Conservation (phyloP, 148 eudicot species). For the Pouteria glomerata region DNA sequence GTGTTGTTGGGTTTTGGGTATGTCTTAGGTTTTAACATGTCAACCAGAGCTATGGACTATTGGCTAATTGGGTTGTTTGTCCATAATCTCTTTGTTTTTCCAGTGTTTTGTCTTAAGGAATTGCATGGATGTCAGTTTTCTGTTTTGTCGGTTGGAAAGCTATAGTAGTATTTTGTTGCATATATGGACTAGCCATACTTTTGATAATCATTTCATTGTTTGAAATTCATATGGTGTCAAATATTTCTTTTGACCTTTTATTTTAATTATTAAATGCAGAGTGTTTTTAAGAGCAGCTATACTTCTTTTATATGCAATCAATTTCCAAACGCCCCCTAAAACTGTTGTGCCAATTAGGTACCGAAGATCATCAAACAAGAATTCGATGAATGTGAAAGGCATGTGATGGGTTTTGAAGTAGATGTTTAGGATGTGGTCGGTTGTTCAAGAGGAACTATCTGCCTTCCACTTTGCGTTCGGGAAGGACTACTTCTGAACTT, state of each 20-base stretch:
- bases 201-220: not conserved
- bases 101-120: slow-evolving; percentile 21
- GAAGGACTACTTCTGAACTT: too few species aligned
- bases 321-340: too few species aligned
- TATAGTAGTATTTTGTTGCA: slow-evolving; percentile 6
- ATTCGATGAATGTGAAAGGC: too few species aligned
- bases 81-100: slow-evolving; percentile 27
- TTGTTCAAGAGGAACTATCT: too few species aligned
- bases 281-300: not conserved
- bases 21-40: slow-evolving; percentile 24
- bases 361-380: too few species aligned
- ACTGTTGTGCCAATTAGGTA: too few species aligned
- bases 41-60: slow-evolving; percentile 7
- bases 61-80: slow-evolving; percentile 49
- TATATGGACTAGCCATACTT: not conserved
- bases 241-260: not conserved
- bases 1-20: slow-evolving; percentile 24
- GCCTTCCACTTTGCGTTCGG: too few species aligned
- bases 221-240: not conserved
- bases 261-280: not conserved
- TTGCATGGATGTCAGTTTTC: slow-evolving; percentile 25
- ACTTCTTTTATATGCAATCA: too few species aligned
- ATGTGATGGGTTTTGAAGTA: too few species aligned
- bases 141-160: slow-evolving; percentile 5
- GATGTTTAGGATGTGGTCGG: too few species aligned